phyloP scores from a whole-genome alignment of 768 basidiomycete genomes.

The Trametes cubensis region DNA sequence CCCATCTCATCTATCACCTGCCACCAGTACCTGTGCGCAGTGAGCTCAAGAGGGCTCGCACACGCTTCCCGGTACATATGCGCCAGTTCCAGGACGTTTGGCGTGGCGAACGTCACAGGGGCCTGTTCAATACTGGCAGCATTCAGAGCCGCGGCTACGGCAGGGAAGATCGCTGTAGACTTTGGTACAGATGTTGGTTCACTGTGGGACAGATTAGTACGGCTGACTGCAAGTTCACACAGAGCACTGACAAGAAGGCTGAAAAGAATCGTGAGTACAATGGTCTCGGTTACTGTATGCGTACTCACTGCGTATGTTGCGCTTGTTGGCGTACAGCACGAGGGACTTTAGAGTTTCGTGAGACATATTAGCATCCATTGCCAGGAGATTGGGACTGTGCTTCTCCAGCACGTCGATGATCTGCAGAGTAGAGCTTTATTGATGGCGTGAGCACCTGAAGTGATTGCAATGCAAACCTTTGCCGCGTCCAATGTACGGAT shows the following conservation, averaged over 20 bases:
- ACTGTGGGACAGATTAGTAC: conserved; percentile 40
- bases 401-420: conserved; percentile 50
- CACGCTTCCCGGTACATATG: conserved; percentile 56
- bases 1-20: conserved; percentile 59
- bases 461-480: conserved; percentile 39
- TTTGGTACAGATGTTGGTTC: conserved; percentile 95
- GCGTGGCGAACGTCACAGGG: conserved; percentile 74
- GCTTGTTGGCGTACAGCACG: conserved; percentile 41
- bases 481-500: conserved; percentile 51
- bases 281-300: background rate
- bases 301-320: conserved; percentile 14
- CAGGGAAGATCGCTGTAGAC: conserved; percentile 67
- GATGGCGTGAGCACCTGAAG: background rate
- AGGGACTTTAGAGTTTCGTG: conserved; percentile 53
- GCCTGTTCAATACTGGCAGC: conserved; percentile 34
- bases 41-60: conserved; percentile 50
- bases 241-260: conserved; percentile 74
- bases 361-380: conserved; percentile 77
- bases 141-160: conserved; percentile 48
- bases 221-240: background rate
- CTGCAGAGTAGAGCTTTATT: conserved; percentile 37
- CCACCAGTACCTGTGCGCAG: conserved; percentile 67
- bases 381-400: conserved; percentile 60
- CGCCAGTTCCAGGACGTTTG: conserved; percentile 80
- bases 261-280: background rate